Conservation (phyloP, 495 filamentous ascomycete species). For the Penicillium canescens region DNA sequence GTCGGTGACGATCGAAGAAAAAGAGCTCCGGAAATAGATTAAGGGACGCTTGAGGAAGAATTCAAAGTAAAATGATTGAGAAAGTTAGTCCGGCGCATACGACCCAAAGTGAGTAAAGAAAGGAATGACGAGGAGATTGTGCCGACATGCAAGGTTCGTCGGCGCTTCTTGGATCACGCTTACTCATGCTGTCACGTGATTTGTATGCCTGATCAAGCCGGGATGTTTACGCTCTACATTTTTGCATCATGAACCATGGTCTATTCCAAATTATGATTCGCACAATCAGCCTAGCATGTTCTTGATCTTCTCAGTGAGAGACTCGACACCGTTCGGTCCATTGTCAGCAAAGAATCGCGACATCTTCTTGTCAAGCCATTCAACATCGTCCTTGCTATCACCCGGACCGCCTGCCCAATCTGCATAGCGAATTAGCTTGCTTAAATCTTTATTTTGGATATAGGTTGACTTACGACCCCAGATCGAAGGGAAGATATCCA, state of each 20-base stretch:
- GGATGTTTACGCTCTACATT: too few species aligned
- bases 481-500: slow-evolving; percentile 59
- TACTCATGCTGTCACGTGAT: slow-evolving; percentile 21
- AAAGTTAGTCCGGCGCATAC: not conserved
- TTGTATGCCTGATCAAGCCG: not conserved
- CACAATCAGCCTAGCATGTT: slow-evolving; percentile 2
- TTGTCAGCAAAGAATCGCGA: slow-evolving; percentile 45
- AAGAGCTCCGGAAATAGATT: not conserved
- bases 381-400: slow-evolving; percentile 61
- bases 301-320: slow-evolving; percentile 10
- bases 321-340: slow-evolving; percentile 1
- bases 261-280: not conserved
- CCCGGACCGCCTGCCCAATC: slow-evolving; percentile 66
- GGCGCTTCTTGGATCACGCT: slow-evolving; percentile 17
- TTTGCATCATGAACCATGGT: not conserved
- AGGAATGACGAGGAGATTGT: slow-evolving; percentile 5
- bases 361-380: slow-evolving; percentile 65
- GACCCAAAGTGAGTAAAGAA: slow-evolving; percentile 12
- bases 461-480: slow-evolving; percentile 63
- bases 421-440: slow-evolving; percentile 16
- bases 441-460: too few species aligned
- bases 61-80: slow-evolving; percentile 1
- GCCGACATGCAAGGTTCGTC: slow-evolving; percentile 7
- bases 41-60: not conserved
- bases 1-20: not conserved